These are phyloP conservation scores for Ustilago trichophora DNA, from an alignment of 1,284 basidiomycete species.

Conservation along the genomic window DNA sequence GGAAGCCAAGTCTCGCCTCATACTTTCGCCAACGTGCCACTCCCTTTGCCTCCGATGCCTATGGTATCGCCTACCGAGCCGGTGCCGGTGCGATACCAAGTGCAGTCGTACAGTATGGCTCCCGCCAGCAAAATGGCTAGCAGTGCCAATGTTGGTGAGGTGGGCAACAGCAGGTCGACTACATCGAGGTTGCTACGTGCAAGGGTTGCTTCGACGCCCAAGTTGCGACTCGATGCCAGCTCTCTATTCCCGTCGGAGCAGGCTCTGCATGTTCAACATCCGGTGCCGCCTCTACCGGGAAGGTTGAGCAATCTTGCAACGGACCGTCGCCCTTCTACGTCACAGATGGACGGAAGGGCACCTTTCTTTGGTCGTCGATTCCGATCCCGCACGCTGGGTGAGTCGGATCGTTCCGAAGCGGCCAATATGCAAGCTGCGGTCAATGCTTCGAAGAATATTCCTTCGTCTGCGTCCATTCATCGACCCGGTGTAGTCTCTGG, in stretches of 20 bases:
- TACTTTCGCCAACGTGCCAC: conserved; percentile 1
- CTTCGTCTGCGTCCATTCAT: conserved; percentile 1
- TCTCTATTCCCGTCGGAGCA: conserved; percentile 11
- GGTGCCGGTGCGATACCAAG: conserved; percentile 18
- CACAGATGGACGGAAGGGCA: conserved; percentile 31
- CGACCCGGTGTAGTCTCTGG: no score
- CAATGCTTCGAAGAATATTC: background rate
- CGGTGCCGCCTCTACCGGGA: conserved; percentile 17
- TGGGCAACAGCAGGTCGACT: background rate
- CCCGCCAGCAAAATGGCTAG: no score
- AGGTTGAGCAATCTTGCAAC: background rate
- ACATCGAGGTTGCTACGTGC: conserved; percentile 21
- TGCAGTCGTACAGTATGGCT: conserved; percentile 16
- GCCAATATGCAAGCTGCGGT: conserved; percentile 14
- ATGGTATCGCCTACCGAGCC: conserved; percentile 7
- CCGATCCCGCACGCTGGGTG: conserved; percentile 47
- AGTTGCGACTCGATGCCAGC: conserved; percentile 23
- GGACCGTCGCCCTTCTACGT: conserved; percentile 32
- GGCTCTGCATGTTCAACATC: conserved; percentile 9
- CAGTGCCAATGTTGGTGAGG: background rate
- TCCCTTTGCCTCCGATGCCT: background rate
- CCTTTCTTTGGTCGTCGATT: conserved; percentile 44
- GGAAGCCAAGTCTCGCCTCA: conserved; percentile 8
- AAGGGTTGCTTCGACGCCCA: conserved; percentile 41
- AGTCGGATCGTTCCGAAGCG: conserved; percentile 27